phyloP scores from a whole-genome alignment of 768 basidiomycete species.

The Cystobasidium ongulense region DNA sequence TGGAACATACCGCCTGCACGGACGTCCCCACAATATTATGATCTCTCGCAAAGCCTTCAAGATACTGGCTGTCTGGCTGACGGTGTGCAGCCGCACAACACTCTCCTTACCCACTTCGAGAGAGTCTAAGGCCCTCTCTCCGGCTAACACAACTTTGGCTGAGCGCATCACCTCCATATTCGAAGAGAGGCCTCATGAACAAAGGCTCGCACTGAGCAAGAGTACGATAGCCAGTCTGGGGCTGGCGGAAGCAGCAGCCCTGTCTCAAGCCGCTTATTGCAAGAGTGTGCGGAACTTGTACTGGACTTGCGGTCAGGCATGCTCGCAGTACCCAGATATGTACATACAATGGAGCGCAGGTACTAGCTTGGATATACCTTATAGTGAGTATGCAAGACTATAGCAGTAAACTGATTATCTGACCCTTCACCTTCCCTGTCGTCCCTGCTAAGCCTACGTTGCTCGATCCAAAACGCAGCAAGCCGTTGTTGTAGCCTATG shows the following conservation, averaged over 20 bases:
- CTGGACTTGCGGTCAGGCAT: background rate
- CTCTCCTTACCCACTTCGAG: background rate
- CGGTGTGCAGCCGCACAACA: background rate
- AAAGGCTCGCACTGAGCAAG: background rate
- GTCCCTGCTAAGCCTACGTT: background rate
- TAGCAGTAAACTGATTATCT: background rate
- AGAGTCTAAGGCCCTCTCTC: background rate
- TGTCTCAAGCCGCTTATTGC: slow-evolving; percentile 1
- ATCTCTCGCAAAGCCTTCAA: background rate
- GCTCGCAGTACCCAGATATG: background rate
- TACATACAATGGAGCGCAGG: background rate
- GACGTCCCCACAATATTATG: too few species aligned
- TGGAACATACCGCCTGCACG: too few species aligned
- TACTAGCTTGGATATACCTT: background rate
- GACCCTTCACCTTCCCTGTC: background rate
- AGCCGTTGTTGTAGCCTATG: slow-evolving; percentile 2
- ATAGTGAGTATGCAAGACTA: background rate
- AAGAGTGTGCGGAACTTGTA: background rate
- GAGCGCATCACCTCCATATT: background rate
- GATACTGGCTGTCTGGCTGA: background rate
- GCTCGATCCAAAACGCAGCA: background rate
- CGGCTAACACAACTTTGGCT: background rate
- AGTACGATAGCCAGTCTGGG: background rate
- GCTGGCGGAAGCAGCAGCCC: background rate
- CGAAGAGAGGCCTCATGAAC: background rate